Base-by-base conservation (phyloP, 805 yeast genomes). In the Candida alai region DNA sequence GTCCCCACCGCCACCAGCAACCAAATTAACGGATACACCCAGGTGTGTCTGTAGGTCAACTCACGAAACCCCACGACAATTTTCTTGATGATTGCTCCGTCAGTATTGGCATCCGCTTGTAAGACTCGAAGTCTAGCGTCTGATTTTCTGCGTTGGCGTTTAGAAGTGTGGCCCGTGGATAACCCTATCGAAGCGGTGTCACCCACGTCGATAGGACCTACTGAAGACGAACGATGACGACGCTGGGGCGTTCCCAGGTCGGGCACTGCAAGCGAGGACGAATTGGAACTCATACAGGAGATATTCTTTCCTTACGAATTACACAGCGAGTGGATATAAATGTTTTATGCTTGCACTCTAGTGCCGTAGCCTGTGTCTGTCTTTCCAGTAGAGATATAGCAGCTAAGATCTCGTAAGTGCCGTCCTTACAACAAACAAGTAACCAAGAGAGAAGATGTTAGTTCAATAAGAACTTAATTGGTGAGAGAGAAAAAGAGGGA, bases 191-290 rank as follows among this genome's bases (percentile, higher is more conserved):
- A 81, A 12, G 39, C 33, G 6, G 77, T 54, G 51, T 86, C 95
- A 16, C 95, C 96, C 4, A 87, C 60, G 34, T 77, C 70, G 33
- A 86, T 76, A 22, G 74, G 70, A 3, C 95, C 95, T 11, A 87
- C 81, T 0, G 89, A 80, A 1, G 93, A 80, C 7, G 76, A 70
- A 44, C 87, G 54, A 36, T 63, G 62, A 40, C 70, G 65, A 28
- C 33, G 36, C 9, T 6, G 6, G n/a, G n/a, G n/a, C 14, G 26
- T 30, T 3, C 13, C 19, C 8, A 24, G 24, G 5, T 29, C 34
- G 10, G 32, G 32, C 22, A 21, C 35, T 12, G 17, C 5, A 33
- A 25, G 27, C 14, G 40, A 10, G 17, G 23, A 19, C 31, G 20
- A 19, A 9, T 17, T 28, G n/a, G n/a, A n/a, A n/a, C n/a, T n/a